A percentile compares a stretch with the other conserved stretches of the same genome.
phyloP scores from a whole-genome alignment of 129 eudicot species.

The Centella asiatica region DNA sequence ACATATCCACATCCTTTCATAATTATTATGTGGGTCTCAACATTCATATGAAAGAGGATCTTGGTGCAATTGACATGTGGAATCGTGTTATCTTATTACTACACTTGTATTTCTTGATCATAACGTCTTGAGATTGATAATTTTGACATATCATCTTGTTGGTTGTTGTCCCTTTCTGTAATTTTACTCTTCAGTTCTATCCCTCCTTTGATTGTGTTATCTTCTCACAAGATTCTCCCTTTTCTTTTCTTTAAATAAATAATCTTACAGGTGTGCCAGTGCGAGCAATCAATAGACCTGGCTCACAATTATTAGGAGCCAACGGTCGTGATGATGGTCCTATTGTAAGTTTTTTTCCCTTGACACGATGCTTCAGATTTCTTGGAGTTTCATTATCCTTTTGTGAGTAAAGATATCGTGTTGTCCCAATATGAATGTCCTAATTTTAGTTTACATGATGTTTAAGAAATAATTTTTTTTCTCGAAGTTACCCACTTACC shows the following conservation, averaged over 20 bases:
- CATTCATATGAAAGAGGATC: too few species aligned
- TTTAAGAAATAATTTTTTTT: too few species aligned
- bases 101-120: too few species aligned
- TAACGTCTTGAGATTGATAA: background rate
- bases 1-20: too few species aligned
- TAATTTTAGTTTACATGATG: too few species aligned
- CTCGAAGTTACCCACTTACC: too few species aligned
- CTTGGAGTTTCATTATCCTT: background rate
- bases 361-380: background rate
- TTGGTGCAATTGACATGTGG: too few species aligned
- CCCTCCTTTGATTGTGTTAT: background rate
- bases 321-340: constrained; percentile 99
- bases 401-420: too few species aligned
- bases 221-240: background rate
- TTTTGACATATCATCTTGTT: background rate
- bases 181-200: background rate
- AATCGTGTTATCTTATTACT: too few species aligned
- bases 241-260: background rate
- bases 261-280: constrained; percentile 66
- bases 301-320: constrained; percentile 84
- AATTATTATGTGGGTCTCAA: too few species aligned
- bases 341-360: constrained; percentile 46
- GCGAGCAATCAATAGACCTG: constrained; percentile 88
- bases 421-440: too few species aligned
- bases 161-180: background rate